Evolutionary conservation across 257 asterid genomes (phyloP), one percentile per base, ranked within the genome.

Genomic region (Solanum rostratum): DNA sequence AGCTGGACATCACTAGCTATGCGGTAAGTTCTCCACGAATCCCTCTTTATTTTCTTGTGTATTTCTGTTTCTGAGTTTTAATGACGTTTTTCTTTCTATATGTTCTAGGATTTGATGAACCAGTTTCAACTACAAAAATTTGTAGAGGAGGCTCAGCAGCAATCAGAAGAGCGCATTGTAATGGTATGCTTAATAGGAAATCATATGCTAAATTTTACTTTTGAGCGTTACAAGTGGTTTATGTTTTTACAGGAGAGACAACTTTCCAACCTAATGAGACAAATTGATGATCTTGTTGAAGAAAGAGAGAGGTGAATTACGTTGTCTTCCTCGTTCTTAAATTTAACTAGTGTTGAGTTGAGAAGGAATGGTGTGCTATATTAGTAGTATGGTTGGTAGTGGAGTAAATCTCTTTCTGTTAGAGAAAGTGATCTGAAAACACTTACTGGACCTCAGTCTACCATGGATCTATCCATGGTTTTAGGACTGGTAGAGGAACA

Each of bases 1-100:
- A 94, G 88, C 85, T 95, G 89, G 98, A 95, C 88, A 92, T 94
- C 85, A 91, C 97, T 16, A 95, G 90, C 91, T 93, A 91, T 74
- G 95, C 93, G 55, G 98, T 95, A 88, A 94, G 98, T 88, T 74
- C 60, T 85, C 83, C 57, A 52, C 30, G 6, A 82, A 27, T 52
- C 66, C 70, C 71, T 78, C n/a, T 33, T 41, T 66, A 19, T 63
- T 57, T 81, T 80, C 65, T 18, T 70, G 62, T 60, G 69, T 41
- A 39, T 27, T 79, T 37, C 37, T 29, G 57, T 88, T 79, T 74
- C 45, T 60, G 79, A 29, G 81, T 66, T 83, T 13, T 71, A 43
- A 19, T 63, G 59, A 46, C 30, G 1, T 73, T 57, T 82, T 68
- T 80, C 54, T 69, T 82, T 57, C 70, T 84, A 81, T 84, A 76